Conservation (phyloP, 2,329 filamentous ascomycete species). For the Epichloe sp. region DNA sequence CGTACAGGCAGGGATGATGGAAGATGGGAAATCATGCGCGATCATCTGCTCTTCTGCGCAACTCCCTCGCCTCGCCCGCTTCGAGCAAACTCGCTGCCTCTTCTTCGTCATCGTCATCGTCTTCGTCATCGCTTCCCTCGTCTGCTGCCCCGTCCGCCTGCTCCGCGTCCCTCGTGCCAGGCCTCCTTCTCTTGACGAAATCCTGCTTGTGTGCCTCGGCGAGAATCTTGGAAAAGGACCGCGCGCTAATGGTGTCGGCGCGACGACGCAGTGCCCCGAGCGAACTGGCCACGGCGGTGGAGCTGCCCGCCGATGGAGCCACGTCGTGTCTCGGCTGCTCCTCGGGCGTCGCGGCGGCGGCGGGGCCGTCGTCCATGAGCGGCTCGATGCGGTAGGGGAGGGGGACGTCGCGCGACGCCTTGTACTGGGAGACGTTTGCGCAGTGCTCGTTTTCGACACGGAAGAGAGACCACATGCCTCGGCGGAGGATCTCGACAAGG, state of each 20-base stretch:
- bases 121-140: constrained; percentile 19
- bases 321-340: constrained; percentile 7
- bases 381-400: constrained; percentile 55
- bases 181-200: constrained; percentile 64
- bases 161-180: constrained; percentile 10
- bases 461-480: constrained; percentile 85
- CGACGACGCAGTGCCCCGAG: constrained; percentile 18
- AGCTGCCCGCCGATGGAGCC: constrained; percentile 7
- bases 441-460: constrained; percentile 98
- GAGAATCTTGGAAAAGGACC: constrained; percentile 48
- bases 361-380: constrained; percentile 25
- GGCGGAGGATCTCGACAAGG: constrained; percentile 66
- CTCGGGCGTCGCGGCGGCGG: constrained; percentile 7
- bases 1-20: too few species aligned
- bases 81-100: constrained; percentile 8
- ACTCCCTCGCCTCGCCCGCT: constrained; percentile 1
- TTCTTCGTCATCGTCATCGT: constrained; percentile 19
- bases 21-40: background rate
- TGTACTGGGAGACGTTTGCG: constrained; percentile 79
- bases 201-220: constrained; percentile 80
- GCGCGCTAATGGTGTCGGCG: constrained; percentile 17
- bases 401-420: constrained; percentile 76
- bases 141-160: constrained; percentile 12
- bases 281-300: constrained; percentile 12
- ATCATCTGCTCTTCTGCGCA: constrained; percentile 8